Conservation (phyloP, 495 filamentous ascomycete genomes). For the Pseudotulostoma volvatum region DNA sequence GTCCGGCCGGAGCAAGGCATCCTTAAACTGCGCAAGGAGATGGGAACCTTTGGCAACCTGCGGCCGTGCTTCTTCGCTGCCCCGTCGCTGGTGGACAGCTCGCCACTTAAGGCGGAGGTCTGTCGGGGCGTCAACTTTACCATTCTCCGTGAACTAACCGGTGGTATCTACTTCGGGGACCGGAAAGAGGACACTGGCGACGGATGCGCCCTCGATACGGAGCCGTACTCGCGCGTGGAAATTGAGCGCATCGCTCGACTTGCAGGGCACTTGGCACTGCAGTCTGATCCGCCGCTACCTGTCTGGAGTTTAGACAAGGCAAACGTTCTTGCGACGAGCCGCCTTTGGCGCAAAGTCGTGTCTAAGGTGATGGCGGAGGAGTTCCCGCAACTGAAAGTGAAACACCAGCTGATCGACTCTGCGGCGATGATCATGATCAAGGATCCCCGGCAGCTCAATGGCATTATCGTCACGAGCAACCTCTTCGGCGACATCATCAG, state of each 20-base stretch:
- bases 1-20: conserved; percentile 93
- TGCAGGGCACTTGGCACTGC: conserved; percentile 66
- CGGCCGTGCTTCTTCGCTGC: conserved; percentile 95
- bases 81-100: conserved; percentile 68
- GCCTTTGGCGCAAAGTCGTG: conserved; percentile 82
- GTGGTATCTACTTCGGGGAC: conserved; percentile 94
- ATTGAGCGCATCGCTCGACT: conserved; percentile 80
- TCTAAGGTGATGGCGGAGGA: conserved; percentile 62
- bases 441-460: conserved; percentile 80
- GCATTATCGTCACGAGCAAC: conserved; percentile 86
- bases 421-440: conserved; percentile 97
- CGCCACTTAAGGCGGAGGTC: conserved; percentile 74
- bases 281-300: conserved; percentile 59
- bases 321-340: conserved; percentile 81
- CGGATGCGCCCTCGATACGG: conserved; percentile 71
- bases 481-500: conserved; percentile 93
- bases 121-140: conserved; percentile 85
- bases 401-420: conserved; percentile 87
- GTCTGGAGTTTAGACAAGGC: conserved; percentile 94
- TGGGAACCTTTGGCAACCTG: conserved; percentile 91
- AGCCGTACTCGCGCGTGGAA: conserved; percentile 75
- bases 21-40: conserved; percentile 82
- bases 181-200: conserved; percentile 66
- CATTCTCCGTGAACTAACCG: conserved; percentile 86
- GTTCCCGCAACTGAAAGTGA: conserved; percentile 72